Evolutionary conservation across 805 yeast genomes (phyloP), one percentile per base, ranked within the genome.

Genomic region (Wickerhamiella azymoides): DNA sequence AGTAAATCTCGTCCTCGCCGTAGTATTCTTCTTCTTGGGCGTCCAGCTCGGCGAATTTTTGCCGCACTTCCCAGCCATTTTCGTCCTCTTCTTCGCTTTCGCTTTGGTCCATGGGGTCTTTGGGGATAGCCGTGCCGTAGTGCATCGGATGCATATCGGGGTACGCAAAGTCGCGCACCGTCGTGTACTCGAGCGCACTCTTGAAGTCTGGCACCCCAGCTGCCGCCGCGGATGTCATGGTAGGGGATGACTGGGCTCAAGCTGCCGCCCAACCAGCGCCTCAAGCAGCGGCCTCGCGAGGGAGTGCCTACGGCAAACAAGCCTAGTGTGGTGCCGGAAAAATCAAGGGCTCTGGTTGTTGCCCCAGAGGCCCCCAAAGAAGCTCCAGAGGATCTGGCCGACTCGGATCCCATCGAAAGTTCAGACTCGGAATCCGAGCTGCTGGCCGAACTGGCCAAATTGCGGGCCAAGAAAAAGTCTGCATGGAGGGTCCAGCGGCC

Each of bases 151-250:
- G 78, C 25, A 70, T 62, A 13, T 66, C 70, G 5, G 76, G 75
- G 57, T 89, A 88, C 21, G 88, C 97, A 66, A 76, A 89, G 62
- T 89, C 97, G 50, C 78, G 76, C 16, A 84, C 76, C 0, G 77
- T 70, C 28, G 79, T 53, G 47, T 52, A 63, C 24, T 54, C 49
- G 24, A 63, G 53, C 19, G 66, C 61, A 30, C 66, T 62, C 39
- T 54, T 44, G 49, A 67, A 64, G 42, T 50, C 56, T 13, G 58
- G 56, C 24, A 49, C 39, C 26, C 16, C 16, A 13, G 14, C 14
- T 2, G 14, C 33, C 13, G 33, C 33, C 6, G 33, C n/a, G 33
- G 33, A 13, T 30, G 24, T 11, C 43, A 45, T 45, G 8, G n/a
- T 7, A 11, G 24, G 26, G 36, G 26, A 19, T 17, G 43, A 18